Percentiles rank a stretch among this genome's conserved stretches.
phyloP scores from a whole-genome alignment of 2,329 filamentous ascomycete species.

The Harringtonia aguacate region DNA sequence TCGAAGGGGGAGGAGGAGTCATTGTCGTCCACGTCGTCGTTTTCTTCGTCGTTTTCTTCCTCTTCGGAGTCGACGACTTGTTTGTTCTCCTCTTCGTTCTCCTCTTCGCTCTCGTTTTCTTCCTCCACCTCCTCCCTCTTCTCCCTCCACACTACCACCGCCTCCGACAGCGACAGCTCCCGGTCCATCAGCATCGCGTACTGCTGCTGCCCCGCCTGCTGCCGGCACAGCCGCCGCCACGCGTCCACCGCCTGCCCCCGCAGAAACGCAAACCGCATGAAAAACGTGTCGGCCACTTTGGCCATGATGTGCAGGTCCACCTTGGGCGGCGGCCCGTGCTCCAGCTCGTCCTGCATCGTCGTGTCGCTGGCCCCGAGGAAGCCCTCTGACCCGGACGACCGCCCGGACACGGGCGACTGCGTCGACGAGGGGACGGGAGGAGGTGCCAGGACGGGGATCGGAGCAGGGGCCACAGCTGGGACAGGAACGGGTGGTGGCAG shows the following conservation, averaged over 20 bases:
- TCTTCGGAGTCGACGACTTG: too few relatives aligned
- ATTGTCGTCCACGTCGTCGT: background rate
- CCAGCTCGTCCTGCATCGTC: slow-evolving; percentile 14
- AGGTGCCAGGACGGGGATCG: too few relatives aligned
- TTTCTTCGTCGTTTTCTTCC: background rate
- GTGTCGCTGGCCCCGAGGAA: slow-evolving; percentile 16
- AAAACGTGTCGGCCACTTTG: slow-evolving; percentile 11
- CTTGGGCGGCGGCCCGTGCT: slow-evolving; percentile 10
- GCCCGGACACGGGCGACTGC: background rate
- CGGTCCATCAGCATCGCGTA: slow-evolving; percentile 12
- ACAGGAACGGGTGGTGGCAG: background rate
- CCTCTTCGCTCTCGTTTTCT: background rate
- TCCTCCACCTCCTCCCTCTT: background rate
- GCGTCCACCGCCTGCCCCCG: slow-evolving; percentile 4
- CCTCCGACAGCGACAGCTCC: slow-evolving; percentile 11
- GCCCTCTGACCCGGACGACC: slow-evolving; percentile 5
- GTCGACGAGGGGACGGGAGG: slow-evolving; percentile 4
- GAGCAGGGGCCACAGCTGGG: background rate
- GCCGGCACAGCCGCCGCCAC: slow-evolving; percentile 3
- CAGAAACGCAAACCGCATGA: slow-evolving; percentile 10
- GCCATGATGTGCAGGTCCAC: slow-evolving; percentile 14
- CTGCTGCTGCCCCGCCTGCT: background rate
- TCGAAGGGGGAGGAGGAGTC: background rate
- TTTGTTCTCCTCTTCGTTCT: too few relatives aligned
- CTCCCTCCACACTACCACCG: slow-evolving; percentile 9